Conservation (phyloP, 2,329 filamentous ascomycete genomes). For the Fusarium illudens region DNA sequence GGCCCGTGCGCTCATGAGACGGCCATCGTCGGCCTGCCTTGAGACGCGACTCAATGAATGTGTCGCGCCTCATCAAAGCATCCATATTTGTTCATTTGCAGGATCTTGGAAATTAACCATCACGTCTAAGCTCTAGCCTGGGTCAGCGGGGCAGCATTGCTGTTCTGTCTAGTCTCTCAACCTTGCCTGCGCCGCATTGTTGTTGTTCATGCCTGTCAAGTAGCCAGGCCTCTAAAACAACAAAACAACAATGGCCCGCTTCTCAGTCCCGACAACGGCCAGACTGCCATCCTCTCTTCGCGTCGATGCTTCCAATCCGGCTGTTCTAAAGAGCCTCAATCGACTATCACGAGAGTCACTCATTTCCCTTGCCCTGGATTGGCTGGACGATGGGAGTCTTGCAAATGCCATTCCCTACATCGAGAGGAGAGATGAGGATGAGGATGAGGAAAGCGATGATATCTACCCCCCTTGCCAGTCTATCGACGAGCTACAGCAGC, state of each 20-base stretch:
- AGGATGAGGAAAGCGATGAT: slow-evolving; percentile 68
- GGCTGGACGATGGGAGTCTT: slow-evolving; percentile 75
- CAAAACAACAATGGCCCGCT: slow-evolving; percentile 55
- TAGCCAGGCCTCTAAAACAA: slow-evolving; percentile 13
- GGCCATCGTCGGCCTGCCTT: background rate
- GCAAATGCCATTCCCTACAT: slow-evolving; percentile 58
- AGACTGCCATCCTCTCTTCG: slow-evolving; percentile 76
- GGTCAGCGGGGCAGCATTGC: slow-evolving; percentile 7
- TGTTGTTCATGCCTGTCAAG: slow-evolving; percentile 2
- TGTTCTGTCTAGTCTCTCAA: slow-evolving; percentile 2
- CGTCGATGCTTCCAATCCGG: slow-evolving; percentile 70
- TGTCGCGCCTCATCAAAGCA: slow-evolving; percentile 22
- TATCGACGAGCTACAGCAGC: slow-evolving; percentile 70
- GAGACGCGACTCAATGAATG: slow-evolving; percentile 24
- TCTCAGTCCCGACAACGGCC: slow-evolving; percentile 75
- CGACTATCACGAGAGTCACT: slow-evolving; percentile 77
- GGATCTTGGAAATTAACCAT: slow-evolving; percentile 1
- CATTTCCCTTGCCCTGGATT: slow-evolving; percentile 76
- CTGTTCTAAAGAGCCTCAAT: slow-evolving; percentile 71
- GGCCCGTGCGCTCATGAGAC: slow-evolving; percentile 12
- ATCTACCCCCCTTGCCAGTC: slow-evolving; percentile 74
- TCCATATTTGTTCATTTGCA: slow-evolving; percentile 7
- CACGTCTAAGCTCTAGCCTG: background rate
- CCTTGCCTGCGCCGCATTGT: slow-evolving; percentile 4
- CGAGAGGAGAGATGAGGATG: slow-evolving; percentile 51